A percentile compares a stretch with the other conserved stretches of the same genome.
phyloP scores from a whole-genome alignment of 805 yeast genomes.

The Spathaspora boniae region DNA sequence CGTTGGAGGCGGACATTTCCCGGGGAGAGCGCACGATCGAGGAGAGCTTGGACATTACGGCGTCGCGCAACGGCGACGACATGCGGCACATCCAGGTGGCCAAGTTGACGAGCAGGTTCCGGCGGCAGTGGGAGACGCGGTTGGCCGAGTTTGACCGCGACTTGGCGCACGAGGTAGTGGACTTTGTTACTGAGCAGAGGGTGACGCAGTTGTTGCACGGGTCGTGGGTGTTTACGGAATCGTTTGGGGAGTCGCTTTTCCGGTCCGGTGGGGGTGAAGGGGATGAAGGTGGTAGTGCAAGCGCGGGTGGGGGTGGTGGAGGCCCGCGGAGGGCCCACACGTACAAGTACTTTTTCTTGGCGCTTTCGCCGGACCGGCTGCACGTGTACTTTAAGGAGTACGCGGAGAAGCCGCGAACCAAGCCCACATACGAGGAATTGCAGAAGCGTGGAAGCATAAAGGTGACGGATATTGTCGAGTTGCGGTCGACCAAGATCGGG shows the following conservation, averaged over 20 bases:
- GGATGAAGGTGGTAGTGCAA: slow-evolving; percentile 8
- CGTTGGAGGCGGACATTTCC: slow-evolving; percentile 25
- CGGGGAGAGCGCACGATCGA: slow-evolving; percentile 30
- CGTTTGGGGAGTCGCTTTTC: slow-evolving; percentile 39
- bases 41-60: slow-evolving; percentile 43
- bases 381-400: slow-evolving; percentile 60
- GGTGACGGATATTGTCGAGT: slow-evolving; percentile 47
- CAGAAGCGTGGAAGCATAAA: slow-evolving; percentile 45
- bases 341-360: slow-evolving; percentile 48
- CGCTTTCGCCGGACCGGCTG: slow-evolving; percentile 65
- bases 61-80: slow-evolving; percentile 39
- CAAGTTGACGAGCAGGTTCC: slow-evolving; percentile 34
- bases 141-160: slow-evolving; percentile 47
- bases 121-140: slow-evolving; percentile 42
- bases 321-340: slow-evolving; percentile 4
- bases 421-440: slow-evolving; percentile 58
- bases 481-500: slow-evolving; percentile 49
- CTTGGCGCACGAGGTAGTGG: slow-evolving; percentile 55
- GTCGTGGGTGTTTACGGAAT: slow-evolving; percentile 71
- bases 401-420: slow-evolving; percentile 38
- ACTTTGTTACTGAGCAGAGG: slow-evolving; percentile 74
- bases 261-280: slow-evolving; percentile 11
- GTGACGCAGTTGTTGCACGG: slow-evolving; percentile 70
- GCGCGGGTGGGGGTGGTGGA: no score
- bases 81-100: slow-evolving; percentile 55